Conservation (phyloP, 192 early-diverging fungal species). For the Dimargaris verticillata region DNA sequence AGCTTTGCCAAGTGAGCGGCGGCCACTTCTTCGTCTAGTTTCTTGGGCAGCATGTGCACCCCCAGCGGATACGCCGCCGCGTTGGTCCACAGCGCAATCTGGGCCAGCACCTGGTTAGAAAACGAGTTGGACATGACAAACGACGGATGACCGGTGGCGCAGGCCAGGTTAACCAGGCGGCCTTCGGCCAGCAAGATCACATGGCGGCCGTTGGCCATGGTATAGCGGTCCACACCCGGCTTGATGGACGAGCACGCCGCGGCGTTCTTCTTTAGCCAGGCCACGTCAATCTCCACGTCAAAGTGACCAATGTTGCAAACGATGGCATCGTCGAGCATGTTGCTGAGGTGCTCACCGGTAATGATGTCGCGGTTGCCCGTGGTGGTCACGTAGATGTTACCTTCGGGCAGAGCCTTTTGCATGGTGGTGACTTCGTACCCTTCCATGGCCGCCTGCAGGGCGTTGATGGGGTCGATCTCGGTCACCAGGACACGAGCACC, state of each 20-base stretch:
- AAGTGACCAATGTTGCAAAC: conserved; percentile 99
- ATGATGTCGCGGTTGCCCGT: conserved; percentile 99
- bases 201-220: conserved; percentile 76
- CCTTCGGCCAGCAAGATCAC: conserved; percentile 97
- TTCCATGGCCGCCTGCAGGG: conserved; percentile 98
- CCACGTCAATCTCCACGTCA: conserved; percentile 96
- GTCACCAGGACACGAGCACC: conserved; percentile 95
- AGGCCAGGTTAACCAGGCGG: conserved; percentile 97
- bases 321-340: conserved; percentile 97
- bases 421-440: conserved; percentile 99
- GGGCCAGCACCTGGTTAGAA: conserved; percentile 95
- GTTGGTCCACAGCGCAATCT: conserved; percentile 98
- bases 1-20: conserved; percentile 85
- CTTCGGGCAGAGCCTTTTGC: conserved; percentile 82
- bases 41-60: conserved; percentile 98
- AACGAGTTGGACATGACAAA: conserved; percentile 99
- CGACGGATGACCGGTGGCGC: conserved; percentile 95
- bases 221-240: conserved; percentile 95
- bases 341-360: conserved; percentile 74
- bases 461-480: conserved; percentile 99
- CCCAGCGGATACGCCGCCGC: conserved; percentile 71
- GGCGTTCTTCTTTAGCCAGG: conserved; percentile 95
- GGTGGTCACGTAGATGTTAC: conserved; percentile 96
- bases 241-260: conserved; percentile 83
- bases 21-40: conserved; percentile 98